A percentile compares a stretch with the other conserved stretches of the same genome.
Conservation (phyloP, 176 grass and related monocot species). For the Themeda triandra region DNA sequence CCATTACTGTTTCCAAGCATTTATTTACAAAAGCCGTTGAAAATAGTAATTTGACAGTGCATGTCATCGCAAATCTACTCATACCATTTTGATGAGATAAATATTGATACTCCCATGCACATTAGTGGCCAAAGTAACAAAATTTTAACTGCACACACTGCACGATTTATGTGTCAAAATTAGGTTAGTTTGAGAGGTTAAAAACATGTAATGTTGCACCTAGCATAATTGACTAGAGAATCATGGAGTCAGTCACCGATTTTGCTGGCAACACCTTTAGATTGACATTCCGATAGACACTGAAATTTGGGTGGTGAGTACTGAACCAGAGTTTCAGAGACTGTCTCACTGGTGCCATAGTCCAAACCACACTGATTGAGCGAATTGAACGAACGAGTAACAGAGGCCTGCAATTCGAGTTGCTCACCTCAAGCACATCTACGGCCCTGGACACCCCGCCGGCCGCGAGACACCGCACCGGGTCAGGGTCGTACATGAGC, state of each 20-base stretch:
- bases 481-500: constrained; percentile 49
- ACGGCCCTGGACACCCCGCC: constrained; percentile 49
- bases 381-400: background rate
- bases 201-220: background rate
- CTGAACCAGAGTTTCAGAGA: background rate
- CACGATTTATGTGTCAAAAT: background rate
- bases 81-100: background rate
- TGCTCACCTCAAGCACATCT: constrained; percentile 67
- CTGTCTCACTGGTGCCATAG: background rate
- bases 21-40: background rate
- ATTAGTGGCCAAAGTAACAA: background rate
- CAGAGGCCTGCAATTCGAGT: background rate
- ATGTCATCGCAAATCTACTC: background rate
- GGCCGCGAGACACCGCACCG: constrained; percentile 32
- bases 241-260: too few species aligned
- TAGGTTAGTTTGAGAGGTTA: background rate
- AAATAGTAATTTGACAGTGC: background rate
- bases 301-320: background rate
- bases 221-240: background rate
- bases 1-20: background rate
- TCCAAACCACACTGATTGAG: background rate
- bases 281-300: background rate
- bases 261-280: background rate
- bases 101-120: background rate
- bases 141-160: background rate